These are phyloP conservation scores for Zopfochytrium polystomum DNA, from an alignment of 371 early-diverging fungal genomes.

Conservation along the genomic window DNA sequence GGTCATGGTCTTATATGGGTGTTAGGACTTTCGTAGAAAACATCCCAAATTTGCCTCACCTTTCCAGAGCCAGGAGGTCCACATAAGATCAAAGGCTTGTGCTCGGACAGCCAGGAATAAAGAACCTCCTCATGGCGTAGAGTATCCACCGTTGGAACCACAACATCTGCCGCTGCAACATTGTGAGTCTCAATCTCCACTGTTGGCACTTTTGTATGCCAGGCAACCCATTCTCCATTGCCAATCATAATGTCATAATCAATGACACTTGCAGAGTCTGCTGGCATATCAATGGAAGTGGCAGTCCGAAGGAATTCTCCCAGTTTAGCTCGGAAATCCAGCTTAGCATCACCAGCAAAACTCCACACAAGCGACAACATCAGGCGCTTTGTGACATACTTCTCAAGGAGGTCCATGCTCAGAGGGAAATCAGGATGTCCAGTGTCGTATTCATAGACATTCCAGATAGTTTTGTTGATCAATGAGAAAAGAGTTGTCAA, in stretches of 20 bases:
- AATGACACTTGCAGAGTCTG: constrained; percentile 65
- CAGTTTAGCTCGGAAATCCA: constrained; percentile 70
- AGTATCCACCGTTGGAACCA: constrained; percentile 97
- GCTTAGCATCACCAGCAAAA: constrained; percentile 88
- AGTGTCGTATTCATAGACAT: constrained; percentile 83
- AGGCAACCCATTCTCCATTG: constrained; percentile 83
- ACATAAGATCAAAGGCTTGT: constrained; percentile 91
- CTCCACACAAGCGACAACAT: constrained; percentile 88
- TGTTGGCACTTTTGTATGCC: constrained; percentile 86
- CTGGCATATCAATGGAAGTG: constrained; percentile 81
- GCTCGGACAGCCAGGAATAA: constrained; percentile 92
- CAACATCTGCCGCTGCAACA: constrained; percentile 88
- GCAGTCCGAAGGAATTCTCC: constrained; percentile 78
- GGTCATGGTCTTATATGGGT: constrained; percentile 78
- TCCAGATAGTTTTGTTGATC: constrained; percentile 81
- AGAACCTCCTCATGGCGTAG: constrained; percentile 95
- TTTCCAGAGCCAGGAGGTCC: constrained; percentile 99
- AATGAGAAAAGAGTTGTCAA: constrained; percentile 86
- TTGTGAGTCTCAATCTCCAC: constrained; percentile 95
- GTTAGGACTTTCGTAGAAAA: background rate
- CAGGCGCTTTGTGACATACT: constrained; percentile 78
- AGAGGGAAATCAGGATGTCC: constrained; percentile 92
- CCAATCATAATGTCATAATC: constrained; percentile 86
- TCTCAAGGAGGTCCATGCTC: constrained; percentile 69
- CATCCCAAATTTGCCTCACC: constrained; percentile 20